Evolutionary conservation across 306 rosid species (phyloP), one percentile per base, ranked within the genome.

Genomic region (Ormosia emarginata): DNA sequence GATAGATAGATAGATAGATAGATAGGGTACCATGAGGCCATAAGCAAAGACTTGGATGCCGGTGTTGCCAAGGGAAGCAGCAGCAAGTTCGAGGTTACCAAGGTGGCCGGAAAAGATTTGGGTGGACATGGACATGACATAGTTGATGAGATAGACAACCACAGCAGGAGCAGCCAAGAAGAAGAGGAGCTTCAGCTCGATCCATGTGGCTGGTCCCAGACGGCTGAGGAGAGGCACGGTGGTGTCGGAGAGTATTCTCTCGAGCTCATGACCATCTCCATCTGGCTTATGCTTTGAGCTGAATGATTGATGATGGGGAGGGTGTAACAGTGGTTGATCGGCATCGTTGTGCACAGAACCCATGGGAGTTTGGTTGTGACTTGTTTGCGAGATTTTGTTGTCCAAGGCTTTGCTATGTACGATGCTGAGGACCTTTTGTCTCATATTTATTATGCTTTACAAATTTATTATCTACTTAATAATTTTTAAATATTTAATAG

Each of bases 31-130:
- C 94, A 92, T 85, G 79, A 92, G 91, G 44, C 94, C 97, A 50
- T 88, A 90, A 12, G 97, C 92, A 44, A 92, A 87, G 17, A 90
- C 3, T 89, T 90, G 97, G 83, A 92, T 87, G 63, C 97, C 97
- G 43, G 43, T 85, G 85, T 88, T 92, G 13, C 94, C 97, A 0
- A 92, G 92, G 24, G 97, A 92, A 4, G 97, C 80, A 0, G 97
- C 97, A 1, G 97, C 97, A 3, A 90, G 92, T 40, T 92, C 92
- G 2, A 92, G 91, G 55, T 82, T 92, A 4, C 97, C 97, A 12
- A 92, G 97, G 84, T 87, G 97, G 75, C 94, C 94, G 75, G 88
- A 81, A 69, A 92, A 82, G 67, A 92, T 88, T 69, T 88, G 94
- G 3, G 97, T 84, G 72, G 92, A 88, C 94, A 92, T 87, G 66